Evolutionary conservation across 2,329 filamentous ascomycete species (phyloP).

Genomic region (Fusarium sp.): DNA sequence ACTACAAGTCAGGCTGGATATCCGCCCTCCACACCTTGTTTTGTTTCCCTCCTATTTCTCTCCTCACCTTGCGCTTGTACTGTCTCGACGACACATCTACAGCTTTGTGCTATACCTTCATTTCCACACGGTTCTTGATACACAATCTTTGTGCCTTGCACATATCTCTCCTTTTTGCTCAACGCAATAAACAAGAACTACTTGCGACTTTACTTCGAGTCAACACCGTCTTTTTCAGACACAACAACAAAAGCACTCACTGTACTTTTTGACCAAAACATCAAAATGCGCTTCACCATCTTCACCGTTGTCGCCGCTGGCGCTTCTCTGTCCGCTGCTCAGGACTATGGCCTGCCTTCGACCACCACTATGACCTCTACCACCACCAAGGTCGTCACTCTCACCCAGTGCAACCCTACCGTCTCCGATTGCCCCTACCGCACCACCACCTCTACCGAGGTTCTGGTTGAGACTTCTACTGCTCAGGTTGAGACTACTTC

Average conservation of each 20-base stretch:
- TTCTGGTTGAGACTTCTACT: constrained; percentile 43
- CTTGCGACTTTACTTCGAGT: constrained; percentile 16
- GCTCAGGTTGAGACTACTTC: constrained; percentile 31
- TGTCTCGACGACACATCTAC: constrained; percentile 38
- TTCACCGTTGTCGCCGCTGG: constrained; percentile 57
- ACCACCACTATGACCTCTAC: constrained; percentile 60
- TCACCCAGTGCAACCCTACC: constrained; percentile 61
- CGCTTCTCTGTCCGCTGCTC: constrained; percentile 53
- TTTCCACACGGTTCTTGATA: constrained; percentile 30
- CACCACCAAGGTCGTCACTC: constrained; percentile 58
- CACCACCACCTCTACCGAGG: constrained; percentile 43
- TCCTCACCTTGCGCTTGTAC: constrained; percentile 22
- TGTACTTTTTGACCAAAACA: constrained; percentile 19
- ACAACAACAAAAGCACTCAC: constrained; percentile 10
- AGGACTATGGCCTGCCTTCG: constrained; percentile 32
- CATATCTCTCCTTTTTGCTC: constrained; percentile 32
- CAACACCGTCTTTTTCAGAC: constrained; percentile 23
- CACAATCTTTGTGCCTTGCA: constrained; percentile 35
- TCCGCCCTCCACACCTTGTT: constrained; percentile 30
- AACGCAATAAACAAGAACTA: constrained; percentile 27
- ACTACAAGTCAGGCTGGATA: constrained; percentile 44
- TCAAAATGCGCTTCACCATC: constrained; percentile 61
- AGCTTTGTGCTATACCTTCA: constrained; percentile 37
- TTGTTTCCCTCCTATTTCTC: constrained; percentile 19
- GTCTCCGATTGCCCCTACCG: constrained; percentile 58